These are phyloP conservation scores for Pistacia atlantica DNA, from an alignment of 345 rosid species.

Conservation along the genomic window DNA sequence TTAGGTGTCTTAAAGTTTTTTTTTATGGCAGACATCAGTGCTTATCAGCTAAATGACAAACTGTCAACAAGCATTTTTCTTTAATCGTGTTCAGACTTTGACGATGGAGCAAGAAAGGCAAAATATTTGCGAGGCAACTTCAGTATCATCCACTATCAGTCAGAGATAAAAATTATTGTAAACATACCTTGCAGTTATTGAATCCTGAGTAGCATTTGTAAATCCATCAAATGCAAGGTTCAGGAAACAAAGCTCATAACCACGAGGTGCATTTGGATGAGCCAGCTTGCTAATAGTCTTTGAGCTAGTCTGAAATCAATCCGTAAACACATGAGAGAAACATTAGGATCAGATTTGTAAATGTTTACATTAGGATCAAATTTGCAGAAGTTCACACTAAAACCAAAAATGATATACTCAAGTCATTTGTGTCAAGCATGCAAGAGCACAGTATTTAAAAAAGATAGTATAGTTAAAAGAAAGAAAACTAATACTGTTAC, in stretches of 20 bases:
- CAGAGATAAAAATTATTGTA: not conserved
- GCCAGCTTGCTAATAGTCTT: constrained; percentile 95
- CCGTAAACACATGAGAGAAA: constrained; percentile 3
- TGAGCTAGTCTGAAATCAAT: constrained; percentile 76
- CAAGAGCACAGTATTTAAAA: not conserved
- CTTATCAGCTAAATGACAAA: not conserved
- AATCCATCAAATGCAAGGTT: constrained; percentile 98
- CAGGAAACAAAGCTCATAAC: constrained; percentile 87
- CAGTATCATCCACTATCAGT: not conserved
- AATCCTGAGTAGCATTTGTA: constrained; percentile 98
- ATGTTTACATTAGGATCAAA: too few relatives aligned
- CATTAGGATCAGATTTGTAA: constrained; percentile 10
- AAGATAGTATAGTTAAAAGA: not conserved
- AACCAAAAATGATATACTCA: not conserved
- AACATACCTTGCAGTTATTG: constrained; percentile 71
- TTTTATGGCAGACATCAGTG: too few relatives aligned
- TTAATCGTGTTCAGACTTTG: not conserved
- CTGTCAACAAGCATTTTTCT: not conserved
- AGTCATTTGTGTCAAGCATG: not conserved
- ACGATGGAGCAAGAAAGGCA: not conserved
- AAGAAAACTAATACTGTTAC: not conserved
- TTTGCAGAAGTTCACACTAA: not conserved
- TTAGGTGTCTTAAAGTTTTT: too few relatives aligned
- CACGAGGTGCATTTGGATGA: constrained; percentile 93
- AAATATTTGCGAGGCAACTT: not conserved